phyloP scores from a whole-genome alignment of 192 early-diverging fungal genomes.

The Umbelopsis sp. region DNA sequence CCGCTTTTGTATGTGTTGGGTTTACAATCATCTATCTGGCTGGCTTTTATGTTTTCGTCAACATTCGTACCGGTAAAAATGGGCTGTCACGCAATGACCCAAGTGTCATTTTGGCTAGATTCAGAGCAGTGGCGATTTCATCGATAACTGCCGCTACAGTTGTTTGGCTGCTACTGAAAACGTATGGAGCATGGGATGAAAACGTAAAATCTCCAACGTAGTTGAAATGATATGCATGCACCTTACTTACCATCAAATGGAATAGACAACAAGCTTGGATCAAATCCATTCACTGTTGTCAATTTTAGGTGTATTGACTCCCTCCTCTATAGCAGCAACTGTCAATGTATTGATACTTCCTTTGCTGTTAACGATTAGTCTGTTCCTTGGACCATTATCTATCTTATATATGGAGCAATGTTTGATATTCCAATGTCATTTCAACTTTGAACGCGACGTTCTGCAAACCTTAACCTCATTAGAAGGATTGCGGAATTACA shows the following conservation, averaged over 20 bases:
- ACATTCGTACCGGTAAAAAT: conserved; percentile 19
- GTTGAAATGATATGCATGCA: not conserved
- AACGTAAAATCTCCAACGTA: not conserved
- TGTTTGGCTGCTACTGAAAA: conserved; percentile 35
- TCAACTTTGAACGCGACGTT: conserved; percentile 32
- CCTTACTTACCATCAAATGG: not conserved
- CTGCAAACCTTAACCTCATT: conserved; percentile 31
- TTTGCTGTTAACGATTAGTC: conserved; percentile 40
- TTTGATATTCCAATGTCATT: conserved; percentile 47
- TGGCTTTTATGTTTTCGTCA: conserved; percentile 54
- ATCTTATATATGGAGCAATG: conserved; percentile 42
- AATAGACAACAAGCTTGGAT: conserved; percentile 4
- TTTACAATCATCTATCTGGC: conserved; percentile 58
- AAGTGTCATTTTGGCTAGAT: conserved; percentile 51
- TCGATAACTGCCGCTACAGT: conserved; percentile 40
- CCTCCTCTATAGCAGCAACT: conserved; percentile 23
- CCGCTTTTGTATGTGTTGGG: conserved; percentile 46
- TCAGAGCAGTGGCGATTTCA: conserved; percentile 48
- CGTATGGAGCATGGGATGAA: conserved; percentile 7
- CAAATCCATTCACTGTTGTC: conserved; percentile 21
- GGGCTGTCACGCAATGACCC: conserved; percentile 52
- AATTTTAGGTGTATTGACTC: conserved; percentile 42
- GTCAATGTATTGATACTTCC: conserved; percentile 34
- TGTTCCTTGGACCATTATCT: conserved; percentile 64
- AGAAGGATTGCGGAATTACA: conserved; percentile 45